These are phyloP conservation scores for Furcasterigmium sp. DNA, from an alignment of 2,329 filamentous ascomycete genomes.

Conservation along the genomic window DNA sequence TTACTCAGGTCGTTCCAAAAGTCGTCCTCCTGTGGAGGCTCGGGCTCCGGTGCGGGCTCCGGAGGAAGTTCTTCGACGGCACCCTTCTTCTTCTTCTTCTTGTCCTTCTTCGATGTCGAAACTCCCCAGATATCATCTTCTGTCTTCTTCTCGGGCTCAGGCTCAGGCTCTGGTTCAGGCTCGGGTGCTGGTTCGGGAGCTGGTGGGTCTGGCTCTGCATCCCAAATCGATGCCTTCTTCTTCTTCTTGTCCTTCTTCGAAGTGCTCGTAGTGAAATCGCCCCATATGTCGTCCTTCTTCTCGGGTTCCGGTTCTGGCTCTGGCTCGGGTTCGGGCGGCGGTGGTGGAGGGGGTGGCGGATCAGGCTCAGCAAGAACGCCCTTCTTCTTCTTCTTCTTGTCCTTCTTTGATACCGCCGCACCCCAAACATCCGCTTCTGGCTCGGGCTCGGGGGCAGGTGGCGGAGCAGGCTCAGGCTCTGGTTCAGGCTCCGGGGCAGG, in stretches of 20 bases:
- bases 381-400: slow-evolving; percentile 29
- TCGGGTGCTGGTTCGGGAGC: slow-evolving; percentile 22
- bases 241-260: slow-evolving; percentile 40
- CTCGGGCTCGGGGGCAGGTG: slow-evolving; percentile 12
- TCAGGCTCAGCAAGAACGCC: slow-evolving; percentile 14
- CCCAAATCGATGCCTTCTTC: slow-evolving; percentile 32
- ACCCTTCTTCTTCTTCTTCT: slow-evolving; percentile 25
- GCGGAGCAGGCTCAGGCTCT: slow-evolving; percentile 18
- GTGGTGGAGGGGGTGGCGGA: background rate
- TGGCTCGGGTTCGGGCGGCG: background rate
- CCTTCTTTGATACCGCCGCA: slow-evolving; percentile 19
- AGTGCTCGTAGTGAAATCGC: slow-evolving; percentile 16
- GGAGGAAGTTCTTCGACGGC: slow-evolving; percentile 18
- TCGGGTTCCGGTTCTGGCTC: background rate
- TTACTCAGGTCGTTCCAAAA: slow-evolving; percentile 4
- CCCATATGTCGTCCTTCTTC: slow-evolving; percentile 25
- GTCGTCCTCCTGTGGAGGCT: slow-evolving; percentile 4
- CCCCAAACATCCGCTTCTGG: slow-evolving; percentile 12
- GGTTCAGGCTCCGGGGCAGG: slow-evolving; percentile 17
- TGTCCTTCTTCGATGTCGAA: slow-evolving; percentile 20
- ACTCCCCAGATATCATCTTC: slow-evolving; percentile 18
- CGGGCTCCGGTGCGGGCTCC: slow-evolving; percentile 27
- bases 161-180: slow-evolving; percentile 16
- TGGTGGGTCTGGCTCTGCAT: slow-evolving; percentile 19
- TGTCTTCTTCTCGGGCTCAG: slow-evolving; percentile 13